A percentile compares a stretch with the other conserved stretches of the same genome.
phyloP scores from a whole-genome alignment of 352 stramenopile genomes.

The Phytophthora macrochlamydospora region DNA sequence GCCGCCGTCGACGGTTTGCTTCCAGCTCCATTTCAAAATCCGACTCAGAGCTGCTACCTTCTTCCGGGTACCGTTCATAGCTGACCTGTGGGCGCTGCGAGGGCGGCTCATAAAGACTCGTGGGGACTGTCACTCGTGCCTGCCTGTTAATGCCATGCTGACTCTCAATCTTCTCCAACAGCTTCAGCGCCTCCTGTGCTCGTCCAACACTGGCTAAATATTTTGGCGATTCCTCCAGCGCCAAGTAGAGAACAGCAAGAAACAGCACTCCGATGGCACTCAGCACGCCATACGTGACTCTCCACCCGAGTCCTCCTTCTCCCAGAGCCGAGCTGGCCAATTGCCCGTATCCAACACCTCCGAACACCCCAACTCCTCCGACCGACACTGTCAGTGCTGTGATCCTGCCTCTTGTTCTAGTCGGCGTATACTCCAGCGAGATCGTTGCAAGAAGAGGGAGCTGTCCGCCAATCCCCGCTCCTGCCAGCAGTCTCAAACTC shows the following conservation, averaged over 20 bases:
- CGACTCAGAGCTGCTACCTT: slow-evolving; percentile 26
- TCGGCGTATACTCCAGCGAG: slow-evolving; percentile 64
- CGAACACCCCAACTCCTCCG: slow-evolving; percentile 45
- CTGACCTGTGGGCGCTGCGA: slow-evolving; percentile 33
- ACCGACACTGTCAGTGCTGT: slow-evolving; percentile 53
- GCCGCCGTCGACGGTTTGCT: slow-evolving; percentile 1
- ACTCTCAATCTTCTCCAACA: slow-evolving; percentile 63
- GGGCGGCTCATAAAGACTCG: slow-evolving; percentile 64
- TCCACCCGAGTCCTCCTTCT: slow-evolving; percentile 32
- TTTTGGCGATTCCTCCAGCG: slow-evolving; percentile 65
- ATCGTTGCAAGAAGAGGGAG: slow-evolving; percentile 55
- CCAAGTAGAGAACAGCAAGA: slow-evolving; percentile 27
- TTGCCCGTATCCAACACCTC: slow-evolving; percentile 44
- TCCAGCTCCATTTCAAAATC: slow-evolving; percentile 29
- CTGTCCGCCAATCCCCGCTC: slow-evolving; percentile 60
- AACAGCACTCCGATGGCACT: slow-evolving; percentile 37
- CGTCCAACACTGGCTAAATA: slow-evolving; percentile 71
- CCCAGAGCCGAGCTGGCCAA: slow-evolving; percentile 16
- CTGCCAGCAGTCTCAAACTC: slow-evolving; percentile 43
- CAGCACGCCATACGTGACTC: slow-evolving; percentile 29
- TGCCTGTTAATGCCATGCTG: slow-evolving; percentile 63
- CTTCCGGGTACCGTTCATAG: slow-evolving; percentile 28
- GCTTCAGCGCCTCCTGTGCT: slow-evolving; percentile 53
- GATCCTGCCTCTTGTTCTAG: slow-evolving; percentile 61
- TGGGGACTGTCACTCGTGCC: slow-evolving; percentile 55